Evolutionary conservation across 257 asterid species (phyloP).

Genomic region (Parsonsia alboflavescens): DNA sequence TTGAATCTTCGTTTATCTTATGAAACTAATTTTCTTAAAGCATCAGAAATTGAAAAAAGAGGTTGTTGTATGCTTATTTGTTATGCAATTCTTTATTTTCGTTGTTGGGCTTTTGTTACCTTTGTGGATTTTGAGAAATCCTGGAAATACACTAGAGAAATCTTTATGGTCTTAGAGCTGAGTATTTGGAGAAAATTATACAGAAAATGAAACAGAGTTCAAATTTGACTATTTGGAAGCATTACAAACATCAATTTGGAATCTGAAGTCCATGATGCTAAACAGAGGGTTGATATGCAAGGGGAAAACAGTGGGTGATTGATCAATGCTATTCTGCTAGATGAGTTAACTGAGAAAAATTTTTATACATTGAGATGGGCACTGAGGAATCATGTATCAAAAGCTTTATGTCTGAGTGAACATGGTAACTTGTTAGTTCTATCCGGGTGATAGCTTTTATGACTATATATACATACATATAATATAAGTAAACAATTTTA

Average conservation of each 20-base stretch:
- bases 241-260: background rate
- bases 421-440: background rate
- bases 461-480: background rate
- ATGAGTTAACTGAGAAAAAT: too few relatives aligned
- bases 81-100: background rate
- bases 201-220: background rate
- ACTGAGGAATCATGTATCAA: background rate
- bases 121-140: background rate
- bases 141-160: background rate
- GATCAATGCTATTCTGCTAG: too few relatives aligned
- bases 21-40: background rate
- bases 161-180: background rate
- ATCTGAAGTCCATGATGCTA: background rate
- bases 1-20: background rate
- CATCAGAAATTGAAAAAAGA: background rate
- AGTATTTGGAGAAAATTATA: background rate
- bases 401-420: background rate
- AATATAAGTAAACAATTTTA: too few relatives aligned
- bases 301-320: background rate
- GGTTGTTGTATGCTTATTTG: background rate
- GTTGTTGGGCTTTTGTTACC: background rate
- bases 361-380: background rate
- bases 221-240: background rate
- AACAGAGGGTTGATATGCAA: too few relatives aligned
- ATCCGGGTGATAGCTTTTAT: background rate